Base-by-base conservation (phyloP, 192 early-diverging fungal genomes). In the Funneliformis mosseae region DNA sequence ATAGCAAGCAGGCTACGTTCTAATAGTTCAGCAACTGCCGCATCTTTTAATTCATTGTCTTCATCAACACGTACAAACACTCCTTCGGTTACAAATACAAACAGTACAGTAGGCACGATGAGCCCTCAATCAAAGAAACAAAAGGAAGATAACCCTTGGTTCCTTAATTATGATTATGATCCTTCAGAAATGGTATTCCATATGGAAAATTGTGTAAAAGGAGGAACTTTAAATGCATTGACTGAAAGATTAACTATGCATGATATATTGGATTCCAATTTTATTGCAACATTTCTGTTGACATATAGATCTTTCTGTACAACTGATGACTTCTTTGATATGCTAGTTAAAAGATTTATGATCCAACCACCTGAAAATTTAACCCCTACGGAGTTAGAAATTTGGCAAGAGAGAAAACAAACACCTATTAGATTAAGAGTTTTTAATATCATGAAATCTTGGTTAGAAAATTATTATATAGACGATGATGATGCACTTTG, bases 231-330 rank as follows among this genome's bases (percentile, higher is more conserved):
- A 60, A 78, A 82, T 9, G 96, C 96, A 33, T 87, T 98, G 23
- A 87, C 96, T 7, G 96, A 97, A 84, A 89, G 96, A 18, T 88
- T 98, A 81, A 98, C 96, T 8, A 85, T 95, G 21, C 97, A 98
- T 74, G 96, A 98, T 78, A 89, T 91, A n/a, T 77, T 87, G 6
- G 96, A 99, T 72, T 83, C 91, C 55, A 92, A 91, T 83, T 98
- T 95, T 85, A 92, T 91, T 50, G 89, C 88, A 39, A 94, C 96
- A 0, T 98, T 99, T 82, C 80, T 99, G 75, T 86, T 99, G 43
- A 98, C 98, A 5, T 99, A 97, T 87, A 94, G 95, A 43, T 96
- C 96, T 14, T 98, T 98, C 81, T 92, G 93, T 4, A 91, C 92
- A 0, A 92, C 96, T 0, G 87, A 86, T 8, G 92, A 95, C 76